Conservation (phyloP, 768 basidiomycete species). For the Leccinellum rugosiceps region DNA sequence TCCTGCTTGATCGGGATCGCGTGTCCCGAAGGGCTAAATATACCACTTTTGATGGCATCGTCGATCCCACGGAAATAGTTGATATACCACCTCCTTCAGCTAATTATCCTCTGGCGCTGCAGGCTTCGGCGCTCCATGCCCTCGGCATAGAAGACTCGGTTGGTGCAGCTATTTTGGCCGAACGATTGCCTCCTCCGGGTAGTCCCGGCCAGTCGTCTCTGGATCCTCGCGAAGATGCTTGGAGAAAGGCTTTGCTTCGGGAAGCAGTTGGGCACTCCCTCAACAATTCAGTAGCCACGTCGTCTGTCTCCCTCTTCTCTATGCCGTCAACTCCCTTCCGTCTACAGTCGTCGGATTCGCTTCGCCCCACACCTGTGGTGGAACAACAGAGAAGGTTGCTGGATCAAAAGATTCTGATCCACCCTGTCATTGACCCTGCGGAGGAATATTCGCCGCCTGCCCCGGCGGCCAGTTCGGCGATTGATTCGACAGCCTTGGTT, state of each 20-base stretch:
- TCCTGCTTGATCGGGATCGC: conserved; percentile 43
- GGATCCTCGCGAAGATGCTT: conserved; percentile 58
- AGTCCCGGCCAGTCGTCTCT: conserved; percentile 59
- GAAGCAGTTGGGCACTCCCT: conserved; percentile 79
- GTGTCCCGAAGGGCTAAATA: conserved; percentile 37
- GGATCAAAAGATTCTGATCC: conserved; percentile 45
- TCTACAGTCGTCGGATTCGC: conserved; percentile 22
- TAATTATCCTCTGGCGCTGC: conserved; percentile 69
- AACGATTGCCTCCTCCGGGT: conserved; percentile 61
- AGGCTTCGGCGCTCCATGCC: conserved; percentile 70
- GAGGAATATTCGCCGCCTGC: conserved; percentile 31
- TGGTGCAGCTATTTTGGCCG: conserved; percentile 72
- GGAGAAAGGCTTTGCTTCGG: conserved; percentile 73
- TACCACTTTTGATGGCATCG: conserved; percentile 50
- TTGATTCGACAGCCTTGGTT: conserved; percentile 10
- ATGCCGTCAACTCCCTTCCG: conserved; percentile 35
- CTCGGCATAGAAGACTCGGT: conserved; percentile 73
- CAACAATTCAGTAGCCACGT: conserved; percentile 50
- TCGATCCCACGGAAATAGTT: conserved; percentile 83
- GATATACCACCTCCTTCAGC: conserved; percentile 72
- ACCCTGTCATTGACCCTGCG: conserved; percentile 35
- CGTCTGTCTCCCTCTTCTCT: conserved; percentile 33
- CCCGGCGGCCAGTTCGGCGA: conserved; percentile 3
- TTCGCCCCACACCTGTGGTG: conserved; percentile 12
- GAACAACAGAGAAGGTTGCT: conserved; percentile 28